Evolutionary conservation across 768 basidiomycete genomes (phyloP), one percentile per base, ranked within the genome.

Genomic region (Multifurca ochricompacta): DNA sequence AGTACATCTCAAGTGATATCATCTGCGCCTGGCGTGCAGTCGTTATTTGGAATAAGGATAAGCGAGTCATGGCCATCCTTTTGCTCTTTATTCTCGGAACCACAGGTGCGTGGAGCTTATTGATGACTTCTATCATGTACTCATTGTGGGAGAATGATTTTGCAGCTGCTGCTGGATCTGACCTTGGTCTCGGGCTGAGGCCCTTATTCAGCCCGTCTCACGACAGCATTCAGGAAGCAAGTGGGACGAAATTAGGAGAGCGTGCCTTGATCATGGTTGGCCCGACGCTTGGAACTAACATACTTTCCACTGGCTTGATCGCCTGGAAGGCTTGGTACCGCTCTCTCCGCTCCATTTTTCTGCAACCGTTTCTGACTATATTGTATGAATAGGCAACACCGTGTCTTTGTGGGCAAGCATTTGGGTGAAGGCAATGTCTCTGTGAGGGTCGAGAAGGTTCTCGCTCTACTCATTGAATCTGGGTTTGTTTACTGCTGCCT

Each of bases 1-100:
- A 56, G 54, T 56, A 56, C 23, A 56, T 56, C 21, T 23, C 50
- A 6, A 56, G 54, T n/a, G 54, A 56, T 43, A 32, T 21, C 35
- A 50, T 56, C 42, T 56, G 54, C 42, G 54, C 54, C 13, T 56
- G 54, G 54, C 54, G 54, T 27, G 54, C 54, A 7, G 48, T 44
- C 21, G 54, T 56, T 13, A 41, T 56, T 25, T 56, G 54, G 54
- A 56, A 50, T 21, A 50, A 21, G 19, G 48, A 56, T 36, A 50
- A 40, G 30, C 48, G 48, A 10, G 54, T 56, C 10, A 50, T 56
- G 14, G 35, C 54, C 36, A 45, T 56, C 44, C 48, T 56, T 37
- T 9, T 50, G 10, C 30, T 56, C 28, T 56, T 50, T 31, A 39
- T 56, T 35, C 35, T 50, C 4, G 48, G 54, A 9, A 50, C 48